Base-by-base conservation (phyloP, 805 yeast genomes). In the Candida easanensis region DNA sequence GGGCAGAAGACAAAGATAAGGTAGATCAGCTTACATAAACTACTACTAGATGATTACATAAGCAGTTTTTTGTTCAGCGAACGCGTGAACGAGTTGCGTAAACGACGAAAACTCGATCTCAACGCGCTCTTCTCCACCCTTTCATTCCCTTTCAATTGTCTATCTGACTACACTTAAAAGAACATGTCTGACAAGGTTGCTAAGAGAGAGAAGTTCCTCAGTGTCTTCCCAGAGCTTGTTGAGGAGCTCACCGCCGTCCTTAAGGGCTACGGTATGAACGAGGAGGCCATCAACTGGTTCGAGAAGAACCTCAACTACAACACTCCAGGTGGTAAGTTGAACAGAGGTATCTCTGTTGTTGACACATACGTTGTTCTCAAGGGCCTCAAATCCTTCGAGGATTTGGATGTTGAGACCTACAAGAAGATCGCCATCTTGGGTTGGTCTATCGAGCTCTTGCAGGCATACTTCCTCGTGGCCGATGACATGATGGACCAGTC, bases 401-500 rank as follows among this genome's bases (percentile, higher is more conserved):
- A 83, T 36, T 74, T 90, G 44, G 50, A 73, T 9, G 73, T 62
- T 16, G 86, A 71, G 25, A 93, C 88, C 61, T 91, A 89, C 71
- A 79, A 79, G 64, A 83, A 81, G 58, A 86, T 88, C 30, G 93
- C 97, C 9, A 71, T 90, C 38, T 74, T 93, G 52, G 99, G 99
- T 18, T 93, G 99, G 99, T 76, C 88, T 56, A 80, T 93, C 54
- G 99, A 93, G 70, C 75, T 93, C 52, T 74, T 91, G 55, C 99
- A 91, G 70, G 98, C 97, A 2, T 93, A 88, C 65, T 93, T 93
- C 74, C 76, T 93, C 58, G 98, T 93, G 44, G 95, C 98, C 25
- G 99, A 93, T 65, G 99, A 93, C 64, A 93, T 93, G 81, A 93
- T 93, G 99, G 99, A 93, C 66, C 80, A 81, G 54, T 86, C 96